Conservation (phyloP, 257 asterid genomes). For the Jaltomata sinuosa region DNA sequence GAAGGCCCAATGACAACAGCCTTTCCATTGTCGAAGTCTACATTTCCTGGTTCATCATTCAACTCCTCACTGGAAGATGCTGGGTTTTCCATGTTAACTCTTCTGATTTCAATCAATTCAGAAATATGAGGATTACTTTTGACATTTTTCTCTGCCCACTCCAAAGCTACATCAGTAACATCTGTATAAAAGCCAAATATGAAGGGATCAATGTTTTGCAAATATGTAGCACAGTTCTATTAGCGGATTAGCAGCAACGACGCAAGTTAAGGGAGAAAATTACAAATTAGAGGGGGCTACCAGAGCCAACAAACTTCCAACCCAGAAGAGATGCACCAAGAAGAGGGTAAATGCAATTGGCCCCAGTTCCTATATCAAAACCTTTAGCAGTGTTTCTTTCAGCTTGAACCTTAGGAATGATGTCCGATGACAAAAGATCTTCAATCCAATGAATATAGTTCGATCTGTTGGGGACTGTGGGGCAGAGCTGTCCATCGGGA, state of each 20-base stretch:
- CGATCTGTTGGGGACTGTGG: constrained; percentile 88
- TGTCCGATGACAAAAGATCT: constrained; percentile 65
- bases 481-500: constrained; percentile 98
- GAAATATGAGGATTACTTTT: constrained; percentile 62
- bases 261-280: not conserved
- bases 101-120: constrained; percentile 69
- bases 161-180: constrained; percentile 79
- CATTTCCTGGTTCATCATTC: constrained; percentile 1
- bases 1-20: constrained; percentile 3
- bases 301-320: constrained; percentile 92
- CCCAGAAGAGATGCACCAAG: constrained; percentile 94
- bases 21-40: constrained; percentile 1
- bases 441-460: constrained; percentile 96
- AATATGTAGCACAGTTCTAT: not conserved
- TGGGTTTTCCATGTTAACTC: constrained; percentile 19
- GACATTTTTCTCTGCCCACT: constrained; percentile 81
- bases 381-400: constrained; percentile 38
- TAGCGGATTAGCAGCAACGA: not conserved
- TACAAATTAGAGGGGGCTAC: constrained; percentile 19
- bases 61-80: constrained; percentile 7
- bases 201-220: not conserved
- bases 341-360: constrained; percentile 95
- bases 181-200: constrained; percentile 28
- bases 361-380: constrained; percentile 94
- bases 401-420: constrained; percentile 21